phyloP scores from a whole-genome alignment of 495 filamentous ascomycete species.

The Daldinia decipiens region DNA sequence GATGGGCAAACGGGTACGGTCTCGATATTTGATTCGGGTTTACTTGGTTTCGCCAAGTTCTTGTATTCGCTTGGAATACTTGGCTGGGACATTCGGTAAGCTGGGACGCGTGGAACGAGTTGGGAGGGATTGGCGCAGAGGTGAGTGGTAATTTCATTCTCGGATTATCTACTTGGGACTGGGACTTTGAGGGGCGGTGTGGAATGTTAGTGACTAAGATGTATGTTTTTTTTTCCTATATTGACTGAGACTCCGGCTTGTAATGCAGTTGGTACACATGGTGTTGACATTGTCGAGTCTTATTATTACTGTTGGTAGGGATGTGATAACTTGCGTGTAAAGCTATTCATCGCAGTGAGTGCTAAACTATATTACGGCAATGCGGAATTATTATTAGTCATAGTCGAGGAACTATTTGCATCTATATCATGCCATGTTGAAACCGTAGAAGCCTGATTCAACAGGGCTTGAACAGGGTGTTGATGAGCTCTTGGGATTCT shows the following conservation, averaged over 20 bases:
- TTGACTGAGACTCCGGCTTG: not conserved
- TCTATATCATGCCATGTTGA: no score
- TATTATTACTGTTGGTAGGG: not conserved
- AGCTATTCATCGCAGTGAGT: no score
- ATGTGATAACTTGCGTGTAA: no score
- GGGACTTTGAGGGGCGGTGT: not conserved
- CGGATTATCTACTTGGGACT: not conserved
- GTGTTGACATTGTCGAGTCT: not conserved
- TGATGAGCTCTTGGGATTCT: no score
- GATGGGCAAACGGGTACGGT: no score
- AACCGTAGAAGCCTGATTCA: no score
- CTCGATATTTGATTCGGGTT: not conserved
- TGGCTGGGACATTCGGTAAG: not conserved
- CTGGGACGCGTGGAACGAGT: not conserved
- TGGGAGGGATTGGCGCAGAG: not conserved
- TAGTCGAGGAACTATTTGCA: no score
- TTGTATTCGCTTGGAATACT: not conserved
- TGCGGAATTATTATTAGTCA: no score
- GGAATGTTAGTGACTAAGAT: not conserved
- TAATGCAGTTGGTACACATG: not conserved
- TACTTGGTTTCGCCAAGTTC: not conserved
- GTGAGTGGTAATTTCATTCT: not conserved
- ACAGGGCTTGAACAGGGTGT: no score
- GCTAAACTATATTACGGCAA: no score
- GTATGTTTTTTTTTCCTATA: not conserved